Evolutionary conservation across 805 yeast genomes (phyloP).

Genomic region (Saturnispora sanitii): DNA sequence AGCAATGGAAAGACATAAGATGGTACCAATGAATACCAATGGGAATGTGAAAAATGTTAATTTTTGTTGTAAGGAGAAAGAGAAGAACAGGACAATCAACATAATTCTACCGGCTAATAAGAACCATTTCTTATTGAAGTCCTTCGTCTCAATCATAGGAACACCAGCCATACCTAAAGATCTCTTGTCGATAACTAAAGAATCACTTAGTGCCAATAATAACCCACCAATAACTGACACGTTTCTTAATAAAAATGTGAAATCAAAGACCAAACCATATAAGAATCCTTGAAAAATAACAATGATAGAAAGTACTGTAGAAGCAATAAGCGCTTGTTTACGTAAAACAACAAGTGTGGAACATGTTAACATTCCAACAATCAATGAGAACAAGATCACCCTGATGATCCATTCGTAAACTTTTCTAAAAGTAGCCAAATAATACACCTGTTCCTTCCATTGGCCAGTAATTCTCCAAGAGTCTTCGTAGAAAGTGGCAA

Average conservation of each 20-base stretch:
- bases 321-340: conserved; percentile 59
- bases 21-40: conserved; percentile 58
- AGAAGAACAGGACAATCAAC: conserved; percentile 73
- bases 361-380: conserved; percentile 61
- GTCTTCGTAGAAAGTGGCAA: conserved; percentile 90
- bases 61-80: conserved; percentile 67
- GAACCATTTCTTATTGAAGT: conserved; percentile 63
- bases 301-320: conserved; percentile 57
- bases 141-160: conserved; percentile 62
- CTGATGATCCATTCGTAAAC: conserved; percentile 69
- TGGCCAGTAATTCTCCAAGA: conserved; percentile 73
- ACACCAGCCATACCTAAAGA: conserved; percentile 61
- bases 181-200: conserved; percentile 68
- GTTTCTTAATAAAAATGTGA: conserved; percentile 75
- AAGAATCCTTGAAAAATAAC: conserved; percentile 77
- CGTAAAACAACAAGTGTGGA: conserved; percentile 63
- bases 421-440: conserved; percentile 69
- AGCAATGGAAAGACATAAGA: conserved; percentile 66
- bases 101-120: conserved; percentile 81
- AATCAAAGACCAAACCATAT: conserved; percentile 78
- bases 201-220: conserved; percentile 76
- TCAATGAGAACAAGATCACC: conserved; percentile 55
- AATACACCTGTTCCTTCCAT: conserved; percentile 87
- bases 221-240: conserved; percentile 89
- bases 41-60: conserved; percentile 61